phyloP scores from a whole-genome alignment of 75 land plant genomes.

The Cunninghamia lanceolata region DNA sequence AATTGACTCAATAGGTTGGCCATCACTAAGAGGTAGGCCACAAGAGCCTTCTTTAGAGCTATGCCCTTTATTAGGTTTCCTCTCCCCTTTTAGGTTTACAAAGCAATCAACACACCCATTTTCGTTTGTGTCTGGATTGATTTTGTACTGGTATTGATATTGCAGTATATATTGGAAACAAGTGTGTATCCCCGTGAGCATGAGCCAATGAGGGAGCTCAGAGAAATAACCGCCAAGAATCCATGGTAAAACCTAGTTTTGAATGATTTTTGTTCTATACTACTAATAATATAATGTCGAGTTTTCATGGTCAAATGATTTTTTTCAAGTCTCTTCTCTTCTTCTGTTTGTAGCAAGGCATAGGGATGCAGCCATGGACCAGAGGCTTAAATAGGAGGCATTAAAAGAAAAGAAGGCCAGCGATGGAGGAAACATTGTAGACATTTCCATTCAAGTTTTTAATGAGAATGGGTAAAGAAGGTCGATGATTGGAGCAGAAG shows the following conservation, averaged over 20 bases:
- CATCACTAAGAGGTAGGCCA: slow-evolving; percentile 81
- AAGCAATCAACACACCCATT: background rate
- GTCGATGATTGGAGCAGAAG: too few species aligned
- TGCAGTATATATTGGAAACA: slow-evolving; percentile 78
- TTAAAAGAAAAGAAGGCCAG: too few species aligned
- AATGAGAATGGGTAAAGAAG: too few species aligned
- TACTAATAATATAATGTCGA: too few species aligned
- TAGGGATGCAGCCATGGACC: too few species aligned
- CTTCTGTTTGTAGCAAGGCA: too few species aligned
- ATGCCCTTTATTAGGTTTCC: slow-evolving; percentile 82
- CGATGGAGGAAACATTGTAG: too few species aligned
- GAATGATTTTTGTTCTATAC: background rate
- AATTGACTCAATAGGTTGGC: slow-evolving; percentile 13
- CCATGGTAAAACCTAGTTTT: slow-evolving; percentile 28
- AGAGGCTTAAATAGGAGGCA: too few species aligned
- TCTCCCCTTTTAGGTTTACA: background rate
- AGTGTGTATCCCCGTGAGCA: slow-evolving; percentile 80
- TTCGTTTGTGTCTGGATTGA: background rate
- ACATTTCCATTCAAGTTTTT: too few species aligned
- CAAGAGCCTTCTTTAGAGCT: slow-evolving; percentile 86
- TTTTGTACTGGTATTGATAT: background rate
- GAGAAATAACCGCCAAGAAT: slow-evolving; percentile 58
- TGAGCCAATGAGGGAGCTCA: slow-evolving; percentile 56
- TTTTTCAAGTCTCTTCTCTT: too few species aligned
- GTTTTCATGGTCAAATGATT: background rate